phyloP scores from a whole-genome alignment of 345 rosid species.

The Gossypium sturtianum region DNA sequence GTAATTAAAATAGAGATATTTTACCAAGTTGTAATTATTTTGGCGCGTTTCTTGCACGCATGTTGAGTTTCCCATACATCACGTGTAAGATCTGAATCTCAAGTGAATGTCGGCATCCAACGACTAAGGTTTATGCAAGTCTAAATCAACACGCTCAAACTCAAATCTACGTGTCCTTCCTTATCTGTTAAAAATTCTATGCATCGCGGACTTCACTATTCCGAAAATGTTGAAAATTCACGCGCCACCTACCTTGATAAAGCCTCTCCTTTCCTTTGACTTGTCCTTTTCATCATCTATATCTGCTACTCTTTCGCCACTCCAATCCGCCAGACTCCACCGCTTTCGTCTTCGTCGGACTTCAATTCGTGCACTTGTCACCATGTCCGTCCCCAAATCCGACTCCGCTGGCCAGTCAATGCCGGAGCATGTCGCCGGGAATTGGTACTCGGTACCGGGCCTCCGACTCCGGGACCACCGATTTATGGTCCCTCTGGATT shows the following conservation, averaged over 20 bases:
- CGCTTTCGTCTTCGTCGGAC: slow-evolving; percentile 18
- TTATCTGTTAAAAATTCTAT: background rate
- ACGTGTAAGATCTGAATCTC: background rate
- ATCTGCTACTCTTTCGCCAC: background rate
- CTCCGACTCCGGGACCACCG: slow-evolving; percentile 81
- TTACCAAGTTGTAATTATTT: too few species aligned
- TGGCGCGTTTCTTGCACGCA: background rate
- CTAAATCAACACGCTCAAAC: background rate
- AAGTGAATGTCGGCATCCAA: background rate
- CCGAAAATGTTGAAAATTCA: slow-evolving; percentile 27
- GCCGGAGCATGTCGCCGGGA: slow-evolving; percentile 46
- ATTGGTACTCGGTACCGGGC: slow-evolving; percentile 76
- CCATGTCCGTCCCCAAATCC: slow-evolving; percentile 33
- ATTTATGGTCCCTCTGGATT: slow-evolving; percentile 74
- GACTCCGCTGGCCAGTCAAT: slow-evolving; percentile 14
- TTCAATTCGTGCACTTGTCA: slow-evolving; percentile 5
- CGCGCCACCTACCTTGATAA: slow-evolving; percentile 25
- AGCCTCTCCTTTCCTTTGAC: slow-evolving; percentile 11
- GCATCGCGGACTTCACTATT: background rate
- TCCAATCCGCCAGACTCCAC: slow-evolving; percentile 1
- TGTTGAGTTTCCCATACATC: background rate
- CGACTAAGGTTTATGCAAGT: background rate
- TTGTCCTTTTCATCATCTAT: slow-evolving; percentile 12
- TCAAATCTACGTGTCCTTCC: background rate
- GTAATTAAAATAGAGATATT: too few species aligned